A percentile compares a stretch with the other conserved stretches of the same genome.
Evolutionary conservation across 768 basidiomycete genomes (phyloP).

Genomic region (Clathrus columnatus): DNA sequence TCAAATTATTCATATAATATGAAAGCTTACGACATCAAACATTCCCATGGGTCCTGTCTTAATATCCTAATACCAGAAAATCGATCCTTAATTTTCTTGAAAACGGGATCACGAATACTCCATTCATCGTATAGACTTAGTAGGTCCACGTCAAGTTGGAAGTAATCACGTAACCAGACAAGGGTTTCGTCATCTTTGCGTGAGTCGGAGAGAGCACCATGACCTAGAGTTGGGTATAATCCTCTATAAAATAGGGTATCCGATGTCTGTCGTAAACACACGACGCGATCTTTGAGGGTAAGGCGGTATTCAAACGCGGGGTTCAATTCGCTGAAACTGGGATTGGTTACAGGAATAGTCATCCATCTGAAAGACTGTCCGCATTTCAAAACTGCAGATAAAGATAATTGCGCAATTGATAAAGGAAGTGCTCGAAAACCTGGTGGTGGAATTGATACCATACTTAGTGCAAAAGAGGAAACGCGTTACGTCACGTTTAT

Average conservation of each 20-base stretch:
- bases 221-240: conserved; percentile 39
- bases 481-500: background rate
- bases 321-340: conserved; percentile 12
- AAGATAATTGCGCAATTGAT: conserved; percentile 59
- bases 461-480: conserved; percentile 13
- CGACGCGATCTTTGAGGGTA: conserved; percentile 72
- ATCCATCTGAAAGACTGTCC: conserved; percentile 87
- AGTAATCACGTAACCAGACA: conserved; percentile 75
- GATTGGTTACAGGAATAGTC: conserved; percentile 32
- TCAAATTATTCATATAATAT: no score
- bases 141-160: conserved; percentile 77
- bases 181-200: conserved; percentile 55
- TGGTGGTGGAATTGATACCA: conserved; percentile 20
- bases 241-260: conserved; percentile 64
- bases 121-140: conserved; percentile 65
- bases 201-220: conserved; percentile 21
- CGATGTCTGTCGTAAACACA: conserved; percentile 68
- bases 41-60: conserved; percentile 94
- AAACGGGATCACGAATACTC: conserved; percentile 66
- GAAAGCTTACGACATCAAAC: conserved; percentile 85
- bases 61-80: conserved; percentile 81
- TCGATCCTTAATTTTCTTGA: conserved; percentile 49
- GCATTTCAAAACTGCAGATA: conserved; percentile 68
- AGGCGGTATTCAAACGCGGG: conserved; percentile 64
- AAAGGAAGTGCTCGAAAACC: conserved; percentile 56